A percentile compares a stretch with the other conserved stretches of the same genome.
phyloP scores from a whole-genome alignment of 352 stramenopile species.

The Phytopythium aichiense region DNA sequence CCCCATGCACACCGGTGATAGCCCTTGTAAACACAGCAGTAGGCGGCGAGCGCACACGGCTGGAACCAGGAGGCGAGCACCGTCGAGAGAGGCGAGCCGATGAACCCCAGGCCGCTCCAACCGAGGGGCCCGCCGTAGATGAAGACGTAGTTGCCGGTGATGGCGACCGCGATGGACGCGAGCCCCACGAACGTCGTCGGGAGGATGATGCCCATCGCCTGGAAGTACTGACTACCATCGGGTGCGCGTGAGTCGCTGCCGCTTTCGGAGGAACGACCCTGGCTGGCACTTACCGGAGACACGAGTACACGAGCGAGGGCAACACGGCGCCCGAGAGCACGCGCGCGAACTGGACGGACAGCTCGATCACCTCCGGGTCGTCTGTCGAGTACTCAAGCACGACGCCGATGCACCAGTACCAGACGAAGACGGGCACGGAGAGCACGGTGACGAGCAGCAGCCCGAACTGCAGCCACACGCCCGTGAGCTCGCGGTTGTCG shows the following conservation, averaged over 20 bases:
- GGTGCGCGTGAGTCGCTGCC: neutral
- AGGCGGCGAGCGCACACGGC: constrained; percentile 48
- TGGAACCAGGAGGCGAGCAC: constrained; percentile 80
- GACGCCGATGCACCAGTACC: constrained; percentile 65
- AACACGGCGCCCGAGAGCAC: constrained; percentile 53
- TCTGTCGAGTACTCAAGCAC: constrained; percentile 64
- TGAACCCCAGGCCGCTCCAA: constrained; percentile 59
- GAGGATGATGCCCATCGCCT: constrained; percentile 57
- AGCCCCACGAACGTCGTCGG: constrained; percentile 64
- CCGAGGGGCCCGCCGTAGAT: constrained; percentile 51
- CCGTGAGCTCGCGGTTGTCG: constrained; percentile 61
- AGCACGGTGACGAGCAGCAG: constrained; percentile 50
- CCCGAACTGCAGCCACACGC: constrained; percentile 70
- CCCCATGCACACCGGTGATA: constrained; percentile 52
- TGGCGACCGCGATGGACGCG: constrained; percentile 54
- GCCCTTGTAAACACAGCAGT: constrained; percentile 58
- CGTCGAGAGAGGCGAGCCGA: constrained; percentile 74
- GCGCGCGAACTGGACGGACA: constrained; percentile 56
- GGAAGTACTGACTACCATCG: constrained; percentile 53
- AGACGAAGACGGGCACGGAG: constrained; percentile 53
- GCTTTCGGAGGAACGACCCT: neutral
- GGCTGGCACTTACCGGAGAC: constrained; percentile 31
- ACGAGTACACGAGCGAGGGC: constrained; percentile 65
- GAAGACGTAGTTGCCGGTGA: constrained; percentile 61
- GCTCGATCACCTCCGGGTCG: constrained; percentile 45